These are phyloP conservation scores for Gynochthodes officinalis DNA, from an alignment of 257 asterid genomes.

Conservation along the genomic window DNA sequence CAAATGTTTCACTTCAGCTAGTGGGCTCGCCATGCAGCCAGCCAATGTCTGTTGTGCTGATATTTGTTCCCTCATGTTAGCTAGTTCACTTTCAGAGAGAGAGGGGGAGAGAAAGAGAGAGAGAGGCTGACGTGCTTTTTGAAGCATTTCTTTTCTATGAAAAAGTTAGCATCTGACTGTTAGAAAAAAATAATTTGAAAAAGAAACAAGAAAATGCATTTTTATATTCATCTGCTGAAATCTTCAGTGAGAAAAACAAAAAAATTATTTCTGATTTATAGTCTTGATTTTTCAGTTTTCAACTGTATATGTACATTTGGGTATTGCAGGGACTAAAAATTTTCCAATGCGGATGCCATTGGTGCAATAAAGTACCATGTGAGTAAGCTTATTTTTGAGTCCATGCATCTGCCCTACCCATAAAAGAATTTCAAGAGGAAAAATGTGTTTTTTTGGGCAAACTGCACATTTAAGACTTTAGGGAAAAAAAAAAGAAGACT, in stretches of 20 bases:
- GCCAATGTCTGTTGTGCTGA: background rate
- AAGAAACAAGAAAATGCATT: background rate
- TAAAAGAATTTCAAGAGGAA: constrained; percentile 24
- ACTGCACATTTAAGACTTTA: background rate
- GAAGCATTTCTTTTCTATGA: background rate
- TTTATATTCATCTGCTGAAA: background rate
- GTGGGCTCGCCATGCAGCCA: background rate
- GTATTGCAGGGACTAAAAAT: constrained; percentile 75
- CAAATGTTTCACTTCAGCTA: background rate
- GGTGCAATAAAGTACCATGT: constrained; percentile 60
- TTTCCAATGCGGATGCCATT: constrained; percentile 56
- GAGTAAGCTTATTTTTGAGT: constrained; percentile 75
- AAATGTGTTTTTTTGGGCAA: constrained; percentile 2
- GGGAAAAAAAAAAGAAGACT: background rate
- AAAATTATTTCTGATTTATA: constrained; percentile 1
- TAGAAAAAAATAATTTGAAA: too few species aligned
- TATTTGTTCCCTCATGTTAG: background rate
- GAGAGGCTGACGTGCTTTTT: background rate
- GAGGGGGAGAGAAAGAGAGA: background rate
- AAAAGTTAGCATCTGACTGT: background rate
- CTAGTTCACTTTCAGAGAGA: too few species aligned
- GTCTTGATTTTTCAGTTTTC: constrained; percentile 44
- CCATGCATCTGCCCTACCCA: constrained; percentile 38
- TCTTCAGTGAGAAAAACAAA: background rate
- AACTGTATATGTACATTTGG: constrained; percentile 66